These are phyloP conservation scores for Tetrapisispora nanseiensis DNA, from an alignment of 805 yeast species.

Conservation along the genomic window DNA sequence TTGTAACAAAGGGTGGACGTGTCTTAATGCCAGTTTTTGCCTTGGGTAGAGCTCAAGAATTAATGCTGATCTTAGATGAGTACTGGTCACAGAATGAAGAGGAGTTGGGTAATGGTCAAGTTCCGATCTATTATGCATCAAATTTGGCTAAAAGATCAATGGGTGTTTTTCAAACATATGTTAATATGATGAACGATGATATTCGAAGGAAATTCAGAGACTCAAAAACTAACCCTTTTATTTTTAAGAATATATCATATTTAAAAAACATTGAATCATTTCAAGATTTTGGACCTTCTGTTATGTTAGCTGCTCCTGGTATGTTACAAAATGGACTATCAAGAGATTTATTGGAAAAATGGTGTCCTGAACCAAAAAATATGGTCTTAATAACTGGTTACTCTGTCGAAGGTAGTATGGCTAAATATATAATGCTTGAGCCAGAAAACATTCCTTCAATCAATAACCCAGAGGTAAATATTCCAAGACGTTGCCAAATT, in stretches of 20 bases:
- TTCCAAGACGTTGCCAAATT: constrained; percentile 78
- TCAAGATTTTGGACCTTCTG: constrained; percentile 93
- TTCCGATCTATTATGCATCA: constrained; percentile 85
- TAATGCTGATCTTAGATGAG: constrained; percentile 81
- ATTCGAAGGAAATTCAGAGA: constrained; percentile 68
- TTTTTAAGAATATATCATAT: constrained; percentile 74
- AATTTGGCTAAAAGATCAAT: constrained; percentile 89
- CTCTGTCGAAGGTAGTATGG: constrained; percentile 97
- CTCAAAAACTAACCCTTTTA: constrained; percentile 80
- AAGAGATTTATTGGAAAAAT: constrained; percentile 78
- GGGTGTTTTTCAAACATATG: constrained; percentile 94
- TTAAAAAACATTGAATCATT: constrained; percentile 71
- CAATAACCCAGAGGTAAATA: constrained; percentile 66
- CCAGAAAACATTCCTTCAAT: constrained; percentile 85
- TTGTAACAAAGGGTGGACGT: constrained; percentile 81
- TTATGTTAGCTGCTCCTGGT: constrained; percentile 94
- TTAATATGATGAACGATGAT: constrained; percentile 93
- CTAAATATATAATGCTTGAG: constrained; percentile 76
- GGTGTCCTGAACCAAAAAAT: constrained; percentile 96
- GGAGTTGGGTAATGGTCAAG: constrained; percentile 47
- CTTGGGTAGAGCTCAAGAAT: constrained; percentile 92
- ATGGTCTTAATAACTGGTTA: constrained; percentile 88
- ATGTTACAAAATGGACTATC: constrained; percentile 96
- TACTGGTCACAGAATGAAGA: constrained; percentile 86
- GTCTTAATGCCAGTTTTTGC: constrained; percentile 92